Conservation (phyloP, 31 red algal genomes). For the Endocladia muricata region DNA sequence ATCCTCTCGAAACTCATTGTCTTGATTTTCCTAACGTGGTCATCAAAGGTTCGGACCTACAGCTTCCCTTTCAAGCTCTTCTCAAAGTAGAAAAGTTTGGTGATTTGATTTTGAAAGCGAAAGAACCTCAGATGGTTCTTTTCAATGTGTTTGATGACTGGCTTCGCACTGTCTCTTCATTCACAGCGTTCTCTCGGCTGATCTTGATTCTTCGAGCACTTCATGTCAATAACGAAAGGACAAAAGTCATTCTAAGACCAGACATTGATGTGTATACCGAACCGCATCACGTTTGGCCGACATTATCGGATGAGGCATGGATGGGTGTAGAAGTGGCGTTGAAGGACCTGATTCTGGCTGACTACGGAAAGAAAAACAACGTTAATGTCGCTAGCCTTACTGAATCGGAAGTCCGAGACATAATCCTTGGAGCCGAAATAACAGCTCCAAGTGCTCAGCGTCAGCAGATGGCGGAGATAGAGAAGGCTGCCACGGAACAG, state of each 20-base stretch:
- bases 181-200: conserved; percentile 90
- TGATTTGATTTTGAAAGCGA: conserved; percentile 80
- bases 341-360: conserved; percentile 88
- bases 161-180: conserved; percentile 82
- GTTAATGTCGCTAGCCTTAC: conserved; percentile 95
- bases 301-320: conserved; percentile 86
- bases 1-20: conserved; percentile 89
- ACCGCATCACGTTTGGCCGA: conserved; percentile 90
- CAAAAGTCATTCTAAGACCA: conserved; percentile 79
- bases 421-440: conserved; percentile 94
- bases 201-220: conserved; percentile 86
- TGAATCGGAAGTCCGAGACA: conserved; percentile 90
- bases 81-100: conserved; percentile 91
- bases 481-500: conserved; percentile 87
- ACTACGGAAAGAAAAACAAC: conserved; percentile 99
- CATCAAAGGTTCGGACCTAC: conserved; percentile 82
- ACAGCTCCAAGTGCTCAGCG: conserved; percentile 82
- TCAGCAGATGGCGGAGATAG: conserved; percentile 94
- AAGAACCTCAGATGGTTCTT: conserved; percentile 89
- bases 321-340: conserved; percentile 83
- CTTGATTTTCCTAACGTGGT: conserved; percentile 88
- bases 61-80: conserved; percentile 89
- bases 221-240: conserved; percentile 80
- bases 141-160: conserved; percentile 94
- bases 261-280: conserved; percentile 71